phyloP scores from a whole-genome alignment of 495 filamentous ascomycete species.

The Neurospora sp. region DNA sequence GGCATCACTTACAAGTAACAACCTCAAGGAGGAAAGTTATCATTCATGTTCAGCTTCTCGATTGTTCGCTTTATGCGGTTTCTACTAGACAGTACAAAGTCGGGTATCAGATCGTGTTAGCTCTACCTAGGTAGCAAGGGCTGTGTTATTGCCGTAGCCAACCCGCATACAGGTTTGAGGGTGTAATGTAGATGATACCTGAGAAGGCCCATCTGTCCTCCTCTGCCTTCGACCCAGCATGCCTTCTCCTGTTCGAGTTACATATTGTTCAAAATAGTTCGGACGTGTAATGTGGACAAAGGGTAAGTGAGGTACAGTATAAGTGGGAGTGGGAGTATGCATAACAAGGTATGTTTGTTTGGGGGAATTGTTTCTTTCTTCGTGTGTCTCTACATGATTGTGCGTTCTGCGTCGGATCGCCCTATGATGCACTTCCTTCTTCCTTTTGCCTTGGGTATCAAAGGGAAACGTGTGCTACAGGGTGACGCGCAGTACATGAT shows the following conservation, averaged over 20 bases:
- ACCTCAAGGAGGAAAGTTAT: not conserved
- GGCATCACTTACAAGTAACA: not conserved
- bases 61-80: not conserved
- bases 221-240: not conserved
- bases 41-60: not conserved
- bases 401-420: not conserved
- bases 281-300: not conserved
- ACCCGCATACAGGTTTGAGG: not conserved
- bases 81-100: not conserved
- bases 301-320: not conserved
- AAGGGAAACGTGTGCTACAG: not conserved
- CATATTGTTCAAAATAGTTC: not conserved
- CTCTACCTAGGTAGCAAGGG: not conserved
- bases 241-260: not conserved
- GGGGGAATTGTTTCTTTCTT: not conserved
- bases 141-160: not conserved
- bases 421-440: not conserved
- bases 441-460: not conserved
- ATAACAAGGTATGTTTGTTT: not conserved
- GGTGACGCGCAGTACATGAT: conserved; percentile 17
- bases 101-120: not conserved
- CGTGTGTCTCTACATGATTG: not conserved
- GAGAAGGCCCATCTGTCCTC: not conserved
- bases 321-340: not conserved
- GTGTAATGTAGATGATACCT: not conserved